phyloP scores from a whole-genome alignment of 768 basidiomycete species.

The Psilocybe tampanensis region DNA sequence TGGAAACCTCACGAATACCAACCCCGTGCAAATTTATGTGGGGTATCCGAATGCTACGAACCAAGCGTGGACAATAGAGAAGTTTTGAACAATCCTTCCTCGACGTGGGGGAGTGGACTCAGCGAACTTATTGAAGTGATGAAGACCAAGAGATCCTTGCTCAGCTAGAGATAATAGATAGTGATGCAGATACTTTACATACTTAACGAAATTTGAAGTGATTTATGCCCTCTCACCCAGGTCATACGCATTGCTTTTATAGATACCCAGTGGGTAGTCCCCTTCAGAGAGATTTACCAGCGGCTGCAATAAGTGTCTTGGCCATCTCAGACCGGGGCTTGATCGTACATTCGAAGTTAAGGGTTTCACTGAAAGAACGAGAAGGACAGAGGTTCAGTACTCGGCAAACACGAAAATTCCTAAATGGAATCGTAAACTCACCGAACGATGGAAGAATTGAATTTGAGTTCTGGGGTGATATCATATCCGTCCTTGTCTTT shows the following conservation, averaged over 20 bases:
- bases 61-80: conserved; percentile 30
- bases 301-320: conserved; percentile 4
- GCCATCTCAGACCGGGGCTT: conserved; percentile 17
- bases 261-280: neutral
- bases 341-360: conserved; percentile 17
- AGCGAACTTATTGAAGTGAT: too few species aligned
- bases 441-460: conserved; percentile 26
- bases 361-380: conserved; percentile 14
- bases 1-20: conserved; percentile 27
- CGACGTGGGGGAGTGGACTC: too few species aligned
- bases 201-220: too few species aligned
- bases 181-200: too few species aligned
- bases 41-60: conserved; percentile 27
- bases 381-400: neutral
- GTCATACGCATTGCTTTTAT: too few species aligned
- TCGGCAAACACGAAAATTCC: too few species aligned
- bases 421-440: conserved; percentile 3
- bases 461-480: conserved; percentile 22
- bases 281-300: neutral
- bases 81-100: too few species aligned
- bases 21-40: conserved; percentile 30
- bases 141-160: too few species aligned
- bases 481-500: conserved; percentile 22
- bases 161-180: too few species aligned
- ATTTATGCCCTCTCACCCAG: too few species aligned